Evolutionary conservation across 257 asterid species (phyloP), one percentile per base, ranked within the genome.

Genomic region (Gentiana straminea): DNA sequence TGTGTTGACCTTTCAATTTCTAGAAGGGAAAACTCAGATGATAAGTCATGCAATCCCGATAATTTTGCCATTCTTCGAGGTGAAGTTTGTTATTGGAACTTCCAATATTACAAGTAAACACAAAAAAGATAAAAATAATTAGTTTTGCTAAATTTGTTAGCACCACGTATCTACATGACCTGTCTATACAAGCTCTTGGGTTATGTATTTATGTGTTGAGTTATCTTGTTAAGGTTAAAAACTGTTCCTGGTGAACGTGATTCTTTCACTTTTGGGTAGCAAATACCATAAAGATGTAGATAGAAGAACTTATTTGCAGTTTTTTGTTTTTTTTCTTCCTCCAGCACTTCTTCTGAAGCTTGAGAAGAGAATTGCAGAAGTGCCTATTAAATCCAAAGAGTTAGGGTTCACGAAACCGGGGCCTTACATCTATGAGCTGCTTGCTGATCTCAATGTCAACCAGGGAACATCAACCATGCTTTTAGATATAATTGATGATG

Each of bases 331-430:
- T 11, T 49, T 24, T 24, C 49, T 78, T 74, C 61, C 24, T 70
- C 83, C 95, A 91, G 98, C 92, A 54, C 95, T 91, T 71, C 97
- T 91, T 70, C 72, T 74, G 80, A 87, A 85, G 86, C 93, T 91
- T 51, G 94, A 91, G 85, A 81, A 87, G 78, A 75, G 70, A 80
- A 85, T 91, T 70, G 84, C 83, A 35, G 93, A 84, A 69, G 83
- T 87, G 76, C 84, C 81, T 60, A 84, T 91, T 77, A 76, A 68
- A 60, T 87, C 98, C 66, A 91, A 80, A 72, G 98, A 87, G 55
- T 72, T 71, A 64, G 98, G 98, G 65, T 91, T 87, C 64, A 91
- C 98, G 41, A 91, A 71, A 80, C 81, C 90, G 13, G 98, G 98
- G 45, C 84, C 93, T 46, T 91, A 87, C 80, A 85, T 91, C 59